These are phyloP conservation scores for Mycena vitilis DNA, from an alignment of 768 basidiomycete genomes.

Conservation along the genomic window DNA sequence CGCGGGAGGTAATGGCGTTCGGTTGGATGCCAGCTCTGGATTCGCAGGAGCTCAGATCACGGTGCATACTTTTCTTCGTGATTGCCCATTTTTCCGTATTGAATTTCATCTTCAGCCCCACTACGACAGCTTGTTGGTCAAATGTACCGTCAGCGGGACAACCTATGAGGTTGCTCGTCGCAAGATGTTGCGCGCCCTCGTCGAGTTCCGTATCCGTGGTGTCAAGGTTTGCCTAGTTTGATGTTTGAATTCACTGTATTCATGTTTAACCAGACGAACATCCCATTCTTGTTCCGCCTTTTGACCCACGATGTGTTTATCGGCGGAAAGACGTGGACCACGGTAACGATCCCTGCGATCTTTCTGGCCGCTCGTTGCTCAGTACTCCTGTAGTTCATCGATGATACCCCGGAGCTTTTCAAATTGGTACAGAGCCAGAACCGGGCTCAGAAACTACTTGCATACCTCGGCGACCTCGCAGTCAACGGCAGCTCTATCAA, in stretches of 20 bases:
- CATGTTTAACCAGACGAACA: constrained; percentile 80
- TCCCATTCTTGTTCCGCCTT: constrained; percentile 98
- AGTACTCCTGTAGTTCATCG: constrained; percentile 81
- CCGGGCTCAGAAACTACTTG: constrained; percentile 96
- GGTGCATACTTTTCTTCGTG: constrained; percentile 54
- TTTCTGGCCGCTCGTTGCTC: background rate
- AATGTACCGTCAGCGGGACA: constrained; percentile 94
- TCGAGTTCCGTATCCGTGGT: constrained; percentile 99
- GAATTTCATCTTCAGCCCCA: constrained; percentile 74
- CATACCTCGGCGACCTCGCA: constrained; percentile 96
- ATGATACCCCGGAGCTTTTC: constrained; percentile 99
- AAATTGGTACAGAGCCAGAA: constrained; percentile 98
- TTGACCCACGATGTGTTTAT: constrained; percentile 97
- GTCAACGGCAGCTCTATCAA: constrained; percentile 99
- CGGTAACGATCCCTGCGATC: constrained; percentile 54
- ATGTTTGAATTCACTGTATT: background rate
- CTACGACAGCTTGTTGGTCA: constrained; percentile 97
- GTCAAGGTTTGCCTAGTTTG: constrained; percentile 76
- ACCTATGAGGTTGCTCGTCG: constrained; percentile 98
- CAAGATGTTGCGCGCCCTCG: constrained; percentile 99
- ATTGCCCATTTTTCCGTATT: constrained; percentile 5
- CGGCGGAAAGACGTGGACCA: constrained; percentile 98
- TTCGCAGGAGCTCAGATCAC: constrained; percentile 99
- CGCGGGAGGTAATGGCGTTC: constrained; percentile 98
- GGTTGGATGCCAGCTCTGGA: constrained; percentile 95